Conservation (phyloP, 2,329 filamentous ascomycete species). For the Tolypocladium cylindrosporum region DNA sequence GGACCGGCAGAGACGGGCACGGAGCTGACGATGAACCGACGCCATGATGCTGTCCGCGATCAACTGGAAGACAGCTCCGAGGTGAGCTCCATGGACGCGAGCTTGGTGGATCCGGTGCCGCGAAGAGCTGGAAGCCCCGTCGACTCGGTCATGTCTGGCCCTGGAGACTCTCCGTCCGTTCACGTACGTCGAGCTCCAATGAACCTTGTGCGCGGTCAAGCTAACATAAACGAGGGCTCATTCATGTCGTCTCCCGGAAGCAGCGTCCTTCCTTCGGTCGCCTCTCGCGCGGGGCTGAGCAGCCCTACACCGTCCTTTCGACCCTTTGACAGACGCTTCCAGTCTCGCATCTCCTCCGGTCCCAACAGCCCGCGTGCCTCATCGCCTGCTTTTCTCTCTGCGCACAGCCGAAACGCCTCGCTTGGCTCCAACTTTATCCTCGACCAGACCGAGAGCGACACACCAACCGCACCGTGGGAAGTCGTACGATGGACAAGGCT, state of each 20-base stretch:
- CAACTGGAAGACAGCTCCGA: constrained; percentile 37
- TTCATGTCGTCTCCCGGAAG: constrained; percentile 59
- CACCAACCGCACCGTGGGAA: constrained; percentile 81
- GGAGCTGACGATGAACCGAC: constrained; percentile 24
- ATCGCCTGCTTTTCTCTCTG: constrained; percentile 68
- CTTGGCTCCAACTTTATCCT: constrained; percentile 58
- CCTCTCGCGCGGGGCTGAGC: constrained; percentile 52
- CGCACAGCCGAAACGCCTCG: constrained; percentile 74
- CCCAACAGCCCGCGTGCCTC: constrained; percentile 53
- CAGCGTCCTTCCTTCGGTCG: constrained; percentile 60
- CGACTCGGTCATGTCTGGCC: constrained; percentile 60
- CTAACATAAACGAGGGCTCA: constrained; percentile 42
- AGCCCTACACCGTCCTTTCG: constrained; percentile 77
- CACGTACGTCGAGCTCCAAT: constrained; percentile 43
- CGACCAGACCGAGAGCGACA: constrained; percentile 56
- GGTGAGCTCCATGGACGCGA: constrained; percentile 39
- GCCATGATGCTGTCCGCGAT: constrained; percentile 33
- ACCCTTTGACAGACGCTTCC: constrained; percentile 91
- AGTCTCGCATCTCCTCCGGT: constrained; percentile 60
- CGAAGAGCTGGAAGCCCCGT: constrained; percentile 55
- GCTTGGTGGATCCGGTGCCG: constrained; percentile 36
- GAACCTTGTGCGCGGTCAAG: not conserved
- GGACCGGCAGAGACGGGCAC: constrained; percentile 6
- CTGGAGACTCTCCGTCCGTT: constrained; percentile 76
- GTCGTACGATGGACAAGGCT: constrained; percentile 93